phyloP scores from a whole-genome alignment of 805 yeast genomes.

The Candida corydali region DNA sequence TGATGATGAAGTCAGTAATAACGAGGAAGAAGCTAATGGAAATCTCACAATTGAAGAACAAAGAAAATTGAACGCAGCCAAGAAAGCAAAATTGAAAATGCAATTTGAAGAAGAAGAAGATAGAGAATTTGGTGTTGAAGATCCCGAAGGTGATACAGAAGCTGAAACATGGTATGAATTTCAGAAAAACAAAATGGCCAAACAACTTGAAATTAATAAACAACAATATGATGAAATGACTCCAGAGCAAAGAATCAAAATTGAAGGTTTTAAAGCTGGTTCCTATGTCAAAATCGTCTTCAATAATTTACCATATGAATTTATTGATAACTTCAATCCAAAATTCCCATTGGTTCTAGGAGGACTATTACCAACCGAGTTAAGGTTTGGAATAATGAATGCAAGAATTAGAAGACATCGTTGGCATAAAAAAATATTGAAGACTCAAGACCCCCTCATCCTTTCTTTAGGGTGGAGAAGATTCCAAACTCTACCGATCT shows the following conservation, averaged over 20 bases:
- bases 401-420: conserved; percentile 96
- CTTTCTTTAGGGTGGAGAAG: conserved; percentile 97
- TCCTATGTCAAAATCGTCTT: conserved; percentile 88
- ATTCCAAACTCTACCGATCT: conserved; percentile 93
- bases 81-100: conserved; percentile 80
- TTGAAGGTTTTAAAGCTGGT: conserved; percentile 93
- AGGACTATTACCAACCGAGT: conserved; percentile 85
- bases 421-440: conserved; percentile 96
- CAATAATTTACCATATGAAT: conserved; percentile 82
- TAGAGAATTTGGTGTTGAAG: conserved; percentile 65
- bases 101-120: conserved; percentile 86
- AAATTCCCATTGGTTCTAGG: conserved; percentile 83
- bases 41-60: conserved; percentile 63
- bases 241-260: conserved; percentile 64
- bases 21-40: conserved; percentile 27
- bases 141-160: conserved; percentile 65
- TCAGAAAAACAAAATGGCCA: conserved; percentile 95
- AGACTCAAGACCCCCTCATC: conserved; percentile 92
- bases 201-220: conserved; percentile 90
- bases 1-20: conserved; percentile 40
- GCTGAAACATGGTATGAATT: conserved; percentile 97
- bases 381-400: conserved; percentile 86
- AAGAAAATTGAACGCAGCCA: conserved; percentile 78
- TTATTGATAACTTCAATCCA: conserved; percentile 82
- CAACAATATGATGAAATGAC: conserved; percentile 74